A percentile compares a stretch with the other conserved stretches of the same genome.
These are phyloP conservation scores for Ophiocytium majus DNA, from an alignment of 352 stramenopile species.

Conservation along the genomic window DNA sequence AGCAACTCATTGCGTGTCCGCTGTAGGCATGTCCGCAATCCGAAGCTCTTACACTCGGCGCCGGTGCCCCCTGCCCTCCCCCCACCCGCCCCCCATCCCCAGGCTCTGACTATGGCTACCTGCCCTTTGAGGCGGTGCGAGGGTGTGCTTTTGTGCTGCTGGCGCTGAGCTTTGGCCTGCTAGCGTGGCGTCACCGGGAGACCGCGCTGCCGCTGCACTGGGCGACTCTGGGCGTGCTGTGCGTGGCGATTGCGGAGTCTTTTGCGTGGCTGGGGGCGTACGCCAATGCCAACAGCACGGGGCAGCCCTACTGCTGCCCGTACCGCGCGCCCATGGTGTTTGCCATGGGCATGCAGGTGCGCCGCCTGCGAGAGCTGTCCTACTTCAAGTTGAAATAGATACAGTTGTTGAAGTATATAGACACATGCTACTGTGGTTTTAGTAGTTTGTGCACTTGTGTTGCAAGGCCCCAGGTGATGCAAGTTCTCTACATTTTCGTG, in stretches of 20 bases:
- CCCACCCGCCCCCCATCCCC: neutral
- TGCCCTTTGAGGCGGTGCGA: constrained; percentile 51
- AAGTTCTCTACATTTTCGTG: too few relatives aligned
- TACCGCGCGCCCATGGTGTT: constrained; percentile 76
- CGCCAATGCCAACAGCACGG: constrained; percentile 71
- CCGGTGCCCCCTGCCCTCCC: too few relatives aligned
- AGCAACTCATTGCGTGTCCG: too few relatives aligned
- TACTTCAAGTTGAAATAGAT: too few relatives aligned
- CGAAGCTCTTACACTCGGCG: too few relatives aligned
- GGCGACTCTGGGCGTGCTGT: constrained; percentile 73
- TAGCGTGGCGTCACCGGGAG: constrained; percentile 68
- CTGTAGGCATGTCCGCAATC: too few relatives aligned
- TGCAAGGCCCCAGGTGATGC: too few relatives aligned
- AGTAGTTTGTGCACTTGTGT: too few relatives aligned
- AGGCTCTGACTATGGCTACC: constrained; percentile 40
- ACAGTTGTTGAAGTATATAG: too few relatives aligned
- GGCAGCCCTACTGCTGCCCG: constrained; percentile 73
- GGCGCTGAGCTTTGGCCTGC: constrained; percentile 70
- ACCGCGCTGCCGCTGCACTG: constrained; percentile 74
- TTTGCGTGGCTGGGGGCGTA: constrained; percentile 74
- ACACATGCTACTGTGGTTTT: too few relatives aligned
- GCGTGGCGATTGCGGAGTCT: constrained; percentile 65
- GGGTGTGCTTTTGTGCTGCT: constrained; percentile 68
- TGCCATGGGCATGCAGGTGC: constrained; percentile 67
- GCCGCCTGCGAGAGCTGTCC: too few relatives aligned